Percentiles rank a stretch among this genome's conserved stretches.
Conservation (phyloP, 2,329 filamentous ascomycete species). For the Diaporthe citrichinensis region DNA sequence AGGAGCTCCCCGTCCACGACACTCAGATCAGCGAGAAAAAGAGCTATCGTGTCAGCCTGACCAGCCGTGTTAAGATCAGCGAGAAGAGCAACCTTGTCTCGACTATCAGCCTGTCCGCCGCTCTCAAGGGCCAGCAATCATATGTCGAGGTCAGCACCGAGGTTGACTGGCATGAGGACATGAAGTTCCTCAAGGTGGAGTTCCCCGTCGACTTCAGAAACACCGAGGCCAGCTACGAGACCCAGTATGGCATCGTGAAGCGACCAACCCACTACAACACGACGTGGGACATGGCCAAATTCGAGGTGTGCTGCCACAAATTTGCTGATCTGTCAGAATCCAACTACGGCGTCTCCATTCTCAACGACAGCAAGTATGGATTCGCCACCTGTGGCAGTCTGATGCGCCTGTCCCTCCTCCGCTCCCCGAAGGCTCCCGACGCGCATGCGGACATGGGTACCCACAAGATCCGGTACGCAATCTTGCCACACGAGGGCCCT, state of each 20-base stretch:
- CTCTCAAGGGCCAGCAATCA: constrained; percentile 74
- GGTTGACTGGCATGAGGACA: constrained; percentile 97
- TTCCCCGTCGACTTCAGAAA: constrained; percentile 94
- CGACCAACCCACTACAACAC: constrained; percentile 99
- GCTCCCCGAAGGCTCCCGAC: constrained; percentile 92
- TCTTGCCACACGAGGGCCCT: constrained; percentile 84
- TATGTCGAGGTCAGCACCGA: constrained; percentile 85
- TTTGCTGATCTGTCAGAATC: constrained; percentile 92
- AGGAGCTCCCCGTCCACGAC: constrained; percentile 78
- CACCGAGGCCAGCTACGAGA: constrained; percentile 95
- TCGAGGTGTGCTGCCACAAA: constrained; percentile 96
- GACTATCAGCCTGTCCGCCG: constrained; percentile 83
- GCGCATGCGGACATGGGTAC: constrained; percentile 94
- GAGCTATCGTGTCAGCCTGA: constrained; percentile 83
- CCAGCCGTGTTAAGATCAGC: constrained; percentile 89
- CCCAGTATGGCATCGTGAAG: constrained; percentile 89
- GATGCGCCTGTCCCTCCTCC: constrained; percentile 90
- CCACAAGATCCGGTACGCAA: constrained; percentile 90
- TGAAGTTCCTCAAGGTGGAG: constrained; percentile 99
- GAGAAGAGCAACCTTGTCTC: constrained; percentile 89
- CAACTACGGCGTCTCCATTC: constrained; percentile 89
- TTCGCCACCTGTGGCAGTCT: constrained; percentile 91
- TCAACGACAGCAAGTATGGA: constrained; percentile 97
- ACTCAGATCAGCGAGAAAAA: constrained; percentile 81
- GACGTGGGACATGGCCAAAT: constrained; percentile 90